phyloP scores from a whole-genome alignment of 2,329 filamentous ascomycete species.

The Ascosphaera acerosa region DNA sequence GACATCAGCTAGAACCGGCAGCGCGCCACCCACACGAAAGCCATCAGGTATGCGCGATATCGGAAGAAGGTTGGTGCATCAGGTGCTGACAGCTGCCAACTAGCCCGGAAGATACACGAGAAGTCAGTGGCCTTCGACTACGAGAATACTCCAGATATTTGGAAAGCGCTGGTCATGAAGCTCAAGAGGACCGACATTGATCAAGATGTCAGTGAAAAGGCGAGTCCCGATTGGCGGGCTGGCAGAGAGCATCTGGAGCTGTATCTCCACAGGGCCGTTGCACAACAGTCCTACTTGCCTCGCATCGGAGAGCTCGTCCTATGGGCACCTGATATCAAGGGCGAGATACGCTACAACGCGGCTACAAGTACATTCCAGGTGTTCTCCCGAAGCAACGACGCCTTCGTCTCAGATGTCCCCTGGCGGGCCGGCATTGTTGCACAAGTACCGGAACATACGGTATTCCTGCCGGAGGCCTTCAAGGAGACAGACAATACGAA shows the following conservation, averaged over 20 bases:
- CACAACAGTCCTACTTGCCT: conserved; percentile 26
- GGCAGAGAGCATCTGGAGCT: conserved; percentile 20
- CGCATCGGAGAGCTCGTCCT: conserved; percentile 32
- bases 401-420: conserved; percentile 15
- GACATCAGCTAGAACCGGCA: conserved; percentile 4
- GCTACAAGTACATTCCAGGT: conserved; percentile 10
- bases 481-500: conserved; percentile 15
- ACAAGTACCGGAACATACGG: conserved; percentile 23
- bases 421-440: conserved; percentile 34
- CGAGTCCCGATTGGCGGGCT: conserved; percentile 31
- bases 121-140: conserved; percentile 15
- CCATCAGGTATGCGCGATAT: not conserved
- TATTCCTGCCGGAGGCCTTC: conserved; percentile 22
- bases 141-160: conserved; percentile 30
- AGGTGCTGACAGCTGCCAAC: no score
- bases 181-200: conserved; percentile 21
- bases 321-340: conserved; percentile 18
- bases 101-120: no score
- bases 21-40: not conserved
- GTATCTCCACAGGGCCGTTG: conserved; percentile 17
- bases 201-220: conserved; percentile 22
- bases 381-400: conserved; percentile 11
- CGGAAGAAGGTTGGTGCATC: no score
- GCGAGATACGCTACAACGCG: conserved; percentile 14
- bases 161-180: conserved; percentile 24